A percentile compares a stretch with the other conserved stretches of the same genome.
Evolutionary conservation across 305 asterid genomes (phyloP).

Genomic region (Solanum chacoense): DNA sequence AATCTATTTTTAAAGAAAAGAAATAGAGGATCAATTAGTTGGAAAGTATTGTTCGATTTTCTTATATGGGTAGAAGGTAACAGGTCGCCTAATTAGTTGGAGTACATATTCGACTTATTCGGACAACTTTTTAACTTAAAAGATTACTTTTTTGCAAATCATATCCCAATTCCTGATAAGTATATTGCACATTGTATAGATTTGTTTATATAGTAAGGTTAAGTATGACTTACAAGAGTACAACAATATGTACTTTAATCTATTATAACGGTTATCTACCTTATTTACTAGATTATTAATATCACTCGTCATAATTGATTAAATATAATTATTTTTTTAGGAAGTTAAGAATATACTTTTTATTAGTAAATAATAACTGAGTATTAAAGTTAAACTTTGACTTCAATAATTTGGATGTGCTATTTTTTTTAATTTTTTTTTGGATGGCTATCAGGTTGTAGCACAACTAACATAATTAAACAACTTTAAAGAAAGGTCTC

Average conservation of each 20-base stretch:
- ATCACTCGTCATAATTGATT: not conserved
- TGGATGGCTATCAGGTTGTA: not conserved
- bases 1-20: not conserved
- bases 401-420: not conserved
- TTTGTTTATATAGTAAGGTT: not conserved
- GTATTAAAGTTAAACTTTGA: not conserved
- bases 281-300: not conserved
- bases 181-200: too few species aligned
- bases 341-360: not conserved
- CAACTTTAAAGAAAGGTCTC: not conserved
- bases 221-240: not conserved
- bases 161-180: not conserved
- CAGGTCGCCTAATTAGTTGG: not conserved
- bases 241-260: not conserved
- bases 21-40: not conserved
- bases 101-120: not conserved
- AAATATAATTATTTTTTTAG: not conserved
- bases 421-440: not conserved
- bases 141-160: not conserved
- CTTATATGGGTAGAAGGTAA: not conserved
- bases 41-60: fast-evolving
- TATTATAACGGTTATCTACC: not conserved
- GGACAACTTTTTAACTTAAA: too few species aligned
- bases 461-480: not conserved
- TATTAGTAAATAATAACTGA: too few species aligned